A percentile compares a stretch with the other conserved stretches of the same genome.
These are phyloP conservation scores for Chenopodium formosanum DNA, from an alignment of 148 eudicot species.

Conservation along the genomic window DNA sequence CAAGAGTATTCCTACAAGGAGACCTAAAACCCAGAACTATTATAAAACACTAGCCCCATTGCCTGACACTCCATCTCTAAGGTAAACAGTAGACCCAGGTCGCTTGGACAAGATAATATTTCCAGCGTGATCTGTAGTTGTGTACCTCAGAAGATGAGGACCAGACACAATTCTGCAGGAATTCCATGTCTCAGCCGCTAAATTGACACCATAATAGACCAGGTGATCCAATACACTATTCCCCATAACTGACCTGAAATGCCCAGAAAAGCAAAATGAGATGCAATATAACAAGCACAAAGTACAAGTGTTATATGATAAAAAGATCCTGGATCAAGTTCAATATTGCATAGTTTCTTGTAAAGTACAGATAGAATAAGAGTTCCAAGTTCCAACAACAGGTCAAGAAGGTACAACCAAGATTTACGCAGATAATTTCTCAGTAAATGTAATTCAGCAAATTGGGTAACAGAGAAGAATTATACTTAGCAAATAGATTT, in stretches of 20 bases:
- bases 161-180: constrained; percentile 64
- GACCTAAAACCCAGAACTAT: neutral
- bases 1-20: neutral
- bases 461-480: neutral
- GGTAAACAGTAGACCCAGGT: constrained; percentile 31
- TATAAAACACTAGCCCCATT: constrained; percentile 5
- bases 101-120: constrained; percentile 54
- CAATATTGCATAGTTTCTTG: neutral
- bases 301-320: no score
- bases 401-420: neutral
- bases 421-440: neutral
- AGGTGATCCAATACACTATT: constrained; percentile 83
- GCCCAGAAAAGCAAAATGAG: neutral
- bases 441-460: neutral
- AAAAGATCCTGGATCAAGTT: neutral
- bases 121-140: constrained; percentile 51
- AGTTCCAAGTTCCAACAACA: neutral
- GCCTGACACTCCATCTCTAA: constrained; percentile 24
- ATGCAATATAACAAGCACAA: neutral
- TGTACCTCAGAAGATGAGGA: constrained; percentile 42
- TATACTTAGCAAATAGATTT: no score
- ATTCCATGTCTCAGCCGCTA: constrained; percentile 56
- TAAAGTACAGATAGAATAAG: no score
- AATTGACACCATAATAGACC: constrained; percentile 57
- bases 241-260: constrained; percentile 78